A percentile compares a stretch with the other conserved stretches of the same genome.
Evolutionary conservation across 768 basidiomycete species (phyloP).

Genomic region (Strobilomyces echinocephalus): DNA sequence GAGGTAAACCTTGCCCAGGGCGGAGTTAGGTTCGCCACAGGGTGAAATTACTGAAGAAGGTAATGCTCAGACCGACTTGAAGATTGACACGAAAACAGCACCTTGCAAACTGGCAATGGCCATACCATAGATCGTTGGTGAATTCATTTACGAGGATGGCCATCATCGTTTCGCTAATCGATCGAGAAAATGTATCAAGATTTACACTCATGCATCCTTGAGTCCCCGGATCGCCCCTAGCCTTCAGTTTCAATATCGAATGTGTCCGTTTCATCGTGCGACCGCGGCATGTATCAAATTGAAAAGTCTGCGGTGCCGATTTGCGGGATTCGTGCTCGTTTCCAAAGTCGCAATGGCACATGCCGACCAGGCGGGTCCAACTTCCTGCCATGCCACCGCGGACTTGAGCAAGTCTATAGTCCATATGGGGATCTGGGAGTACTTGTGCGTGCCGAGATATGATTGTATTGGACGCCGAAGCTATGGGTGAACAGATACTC

Average conservation of each 20-base stretch:
- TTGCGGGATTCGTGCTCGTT: neutral
- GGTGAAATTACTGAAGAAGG: constrained; percentile 9
- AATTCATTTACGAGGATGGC: constrained; percentile 16
- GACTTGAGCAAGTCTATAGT: constrained; percentile 12
- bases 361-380: neutral
- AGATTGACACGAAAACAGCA: constrained; percentile 2
- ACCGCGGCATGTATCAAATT: constrained; percentile 10
- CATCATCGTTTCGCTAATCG: constrained; percentile 8
- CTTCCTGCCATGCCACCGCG: constrained; percentile 20
- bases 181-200: constrained; percentile 23
- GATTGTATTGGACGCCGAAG: constrained; percentile 11
- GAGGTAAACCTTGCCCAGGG: constrained; percentile 1
- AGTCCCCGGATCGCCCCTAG: constrained; percentile 12
- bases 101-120: constrained; percentile 1
- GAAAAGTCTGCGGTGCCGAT: constrained; percentile 15
- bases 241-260: constrained; percentile 7
- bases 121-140: constrained; percentile 5
- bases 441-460: constrained; percentile 4
- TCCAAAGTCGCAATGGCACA: constrained; percentile 2
- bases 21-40: constrained; percentile 5
- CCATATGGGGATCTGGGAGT: constrained; percentile 2
- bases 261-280: constrained; percentile 2
- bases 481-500: constrained; percentile 3
- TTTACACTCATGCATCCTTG: constrained; percentile 8
- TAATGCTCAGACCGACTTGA: neutral